Evolutionary conservation across 139 green algal species (phyloP).

Genomic region (Eudorina sp.): DNA sequence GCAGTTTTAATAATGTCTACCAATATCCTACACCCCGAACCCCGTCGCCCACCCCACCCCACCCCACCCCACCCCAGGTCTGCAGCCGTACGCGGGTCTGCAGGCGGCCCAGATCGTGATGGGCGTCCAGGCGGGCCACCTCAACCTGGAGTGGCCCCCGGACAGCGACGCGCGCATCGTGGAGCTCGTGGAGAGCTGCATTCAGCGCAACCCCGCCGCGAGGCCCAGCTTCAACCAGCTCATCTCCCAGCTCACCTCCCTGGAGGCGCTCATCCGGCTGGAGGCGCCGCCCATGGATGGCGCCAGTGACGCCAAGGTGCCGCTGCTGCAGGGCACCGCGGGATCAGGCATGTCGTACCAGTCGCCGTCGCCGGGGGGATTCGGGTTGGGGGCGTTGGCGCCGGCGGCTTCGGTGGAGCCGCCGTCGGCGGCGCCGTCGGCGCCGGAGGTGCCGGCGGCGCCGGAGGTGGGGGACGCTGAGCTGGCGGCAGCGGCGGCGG

Average conservation of each 20-base stretch:
- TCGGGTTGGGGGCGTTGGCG: no score
- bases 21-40: neutral
- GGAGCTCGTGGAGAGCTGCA: conserved; percentile 47
- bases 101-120: conserved; percentile 50
- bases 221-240: conserved; percentile 42
- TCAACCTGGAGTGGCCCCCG: conserved; percentile 29
- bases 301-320: neutral
- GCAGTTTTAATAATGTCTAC: no score
- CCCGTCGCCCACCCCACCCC: neutral
- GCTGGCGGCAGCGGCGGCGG: neutral
- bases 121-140: conserved; percentile 42
- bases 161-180: conserved; percentile 40
- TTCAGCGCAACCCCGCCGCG: conserved; percentile 30
- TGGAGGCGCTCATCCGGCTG: conserved; percentile 39
- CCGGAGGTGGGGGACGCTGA: neutral
- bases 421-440: neutral
- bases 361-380: neutral
- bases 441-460: neutral
- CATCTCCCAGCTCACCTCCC: conserved; percentile 36
- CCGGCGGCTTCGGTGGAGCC: neutral
- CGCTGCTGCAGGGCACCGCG: conserved; percentile 4
- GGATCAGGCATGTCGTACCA: neutral
- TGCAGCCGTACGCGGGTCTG: conserved; percentile 46
- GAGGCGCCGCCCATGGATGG: neutral
- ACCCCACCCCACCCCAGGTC: neutral